Evolutionary conservation across 2,329 filamentous ascomycete genomes (phyloP), one percentile per base, ranked within the genome.

Genomic region (Colletotrichum tamarilloi): DNA sequence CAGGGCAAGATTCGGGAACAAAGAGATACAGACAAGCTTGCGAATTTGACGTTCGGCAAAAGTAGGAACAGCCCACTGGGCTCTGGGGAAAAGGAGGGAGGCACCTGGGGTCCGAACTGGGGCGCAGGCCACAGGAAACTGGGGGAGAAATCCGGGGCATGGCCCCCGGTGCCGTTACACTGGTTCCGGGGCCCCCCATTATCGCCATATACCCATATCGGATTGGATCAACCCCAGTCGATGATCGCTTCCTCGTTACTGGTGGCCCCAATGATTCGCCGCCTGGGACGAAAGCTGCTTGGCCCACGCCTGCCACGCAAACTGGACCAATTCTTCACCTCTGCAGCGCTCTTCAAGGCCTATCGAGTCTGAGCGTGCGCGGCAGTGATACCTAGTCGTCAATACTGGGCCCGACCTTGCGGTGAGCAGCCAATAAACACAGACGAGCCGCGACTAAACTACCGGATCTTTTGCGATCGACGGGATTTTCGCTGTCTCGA

Each of bases 261-360:
- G 67, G 56, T 71, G 60, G 46, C 56, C 67, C 42, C 19, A 62
- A 71, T 62, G 35, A 42, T 55, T 19, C 62, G 71, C 35, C 67
- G 71, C 60, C 71, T 73, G 60, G 70, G 56, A 49, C 42, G 42
- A 62, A 73, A 62, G 55, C 55, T 71, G 67, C 71, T 73, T 73
- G 71, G 71, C 71, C 57, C 71, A 73, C 38, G 38, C 38, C 38
- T 42, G 38, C 38, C 38, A 42, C 71, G 67, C 71, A 71, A 73
- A 55, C 66, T 52, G 58, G 52, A 72, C 71, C 62, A 52, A 52
- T n/a, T 65, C 67, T 70, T 68, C 53, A 28, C 42, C 16, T 49
- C 42, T 49, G 19, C 8, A 22, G 42, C 19, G 42, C 16, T 24
- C 28, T 24, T 26, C n/a, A 3, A 26, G 57, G 35, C 59, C 59